phyloP scores from a whole-genome alignment of 805 yeast species.

The Kuraishia floccosa region DNA sequence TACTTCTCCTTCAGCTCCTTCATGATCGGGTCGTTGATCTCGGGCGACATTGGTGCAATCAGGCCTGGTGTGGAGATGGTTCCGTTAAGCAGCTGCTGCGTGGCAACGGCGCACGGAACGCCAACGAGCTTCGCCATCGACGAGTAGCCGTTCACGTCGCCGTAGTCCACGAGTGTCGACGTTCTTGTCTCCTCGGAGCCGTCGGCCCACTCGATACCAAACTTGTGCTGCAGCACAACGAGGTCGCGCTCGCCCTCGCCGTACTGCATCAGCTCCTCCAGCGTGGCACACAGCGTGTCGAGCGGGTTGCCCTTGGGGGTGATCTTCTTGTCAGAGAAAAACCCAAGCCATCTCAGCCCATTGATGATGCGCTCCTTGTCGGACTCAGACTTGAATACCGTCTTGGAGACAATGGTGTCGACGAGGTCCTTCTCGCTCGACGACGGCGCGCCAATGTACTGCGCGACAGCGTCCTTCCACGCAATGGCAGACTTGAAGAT shows the following conservation, averaged over 20 bases:
- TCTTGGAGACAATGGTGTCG: slow-evolving; percentile 63
- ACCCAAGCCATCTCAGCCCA: slow-evolving; percentile 91
- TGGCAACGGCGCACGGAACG: slow-evolving; percentile 96
- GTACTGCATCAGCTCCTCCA: slow-evolving; percentile 93
- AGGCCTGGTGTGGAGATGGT: slow-evolving; percentile 70
- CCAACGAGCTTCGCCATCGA: slow-evolving; percentile 99
- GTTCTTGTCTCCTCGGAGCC: slow-evolving; percentile 89
- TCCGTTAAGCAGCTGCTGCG: slow-evolving; percentile 77
- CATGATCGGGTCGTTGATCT: slow-evolving; percentile 84
- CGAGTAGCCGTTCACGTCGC: slow-evolving; percentile 85
- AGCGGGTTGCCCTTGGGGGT: slow-evolving; percentile 90
- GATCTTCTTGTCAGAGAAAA: slow-evolving; percentile 66
- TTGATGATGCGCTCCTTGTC: slow-evolving; percentile 80
- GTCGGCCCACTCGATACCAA: slow-evolving; percentile 94
- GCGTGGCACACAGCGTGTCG: slow-evolving; percentile 93
- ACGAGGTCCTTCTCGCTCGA: slow-evolving; percentile 61
- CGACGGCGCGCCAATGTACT: slow-evolving; percentile 66
- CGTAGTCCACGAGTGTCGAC: slow-evolving; percentile 90
- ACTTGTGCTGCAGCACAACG: slow-evolving; percentile 94
- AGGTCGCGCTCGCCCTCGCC: slow-evolving; percentile 93
- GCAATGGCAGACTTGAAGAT: slow-evolving; percentile 45
- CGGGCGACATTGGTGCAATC: slow-evolving; percentile 87
- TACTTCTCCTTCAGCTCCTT: slow-evolving; percentile 84
- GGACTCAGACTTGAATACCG: slow-evolving; percentile 69
- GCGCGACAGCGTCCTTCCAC: slow-evolving; percentile 84